Evolutionary conservation across 2,329 filamentous ascomycete genomes (phyloP), one percentile per base, ranked within the genome.

Genomic region (Incumbomyces delicatus): DNA sequence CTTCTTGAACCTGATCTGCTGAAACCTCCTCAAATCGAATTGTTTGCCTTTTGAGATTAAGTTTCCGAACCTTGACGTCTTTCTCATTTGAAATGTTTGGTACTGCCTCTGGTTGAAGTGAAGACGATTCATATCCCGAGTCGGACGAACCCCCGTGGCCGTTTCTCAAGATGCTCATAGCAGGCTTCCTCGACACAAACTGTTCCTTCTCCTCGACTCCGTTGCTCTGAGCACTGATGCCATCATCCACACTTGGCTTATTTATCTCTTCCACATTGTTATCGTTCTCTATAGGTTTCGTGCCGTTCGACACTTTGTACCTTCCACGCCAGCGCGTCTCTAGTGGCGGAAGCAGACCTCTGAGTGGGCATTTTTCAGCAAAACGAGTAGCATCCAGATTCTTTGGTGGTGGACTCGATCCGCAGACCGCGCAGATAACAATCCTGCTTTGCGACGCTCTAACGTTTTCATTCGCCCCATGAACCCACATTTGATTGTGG

Each of bases 401-500:
- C 14, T 34, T 20, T 5, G 41, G 30, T 22, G 41, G 41, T 16
- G 41, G 41, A 34, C n/a, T 35, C 12, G 41, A 35, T 11, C 41
- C 41, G 18, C 41, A 44, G 41, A 35, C 27, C 6, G 31, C 13
- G 20, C 41, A 44, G 7, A 44, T 34, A 16, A 44, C 27, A 8
- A 22, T 14, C 10, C 41, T 17, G 6, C 16, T 18, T 20, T 20
- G n/a, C 11, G 17, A 35, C 11, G 12, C 41, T 22, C 41, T 31
- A 22, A 35, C 32, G 12, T 44, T 44, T 18, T 44, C 41, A 16
- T 44, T 44, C n/a, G 41, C 41, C 8, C 41, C 34, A 44, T 44
- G 41, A 12, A 32, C 35, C 57, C 81, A 79, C 41, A 82, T 67
- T 8, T 80, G 64, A 52, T 79, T 69, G 60, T 82, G 79, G 4